These are phyloP conservation scores for Candida orba DNA, from an alignment of 805 yeast species.

Conservation along the genomic window DNA sequence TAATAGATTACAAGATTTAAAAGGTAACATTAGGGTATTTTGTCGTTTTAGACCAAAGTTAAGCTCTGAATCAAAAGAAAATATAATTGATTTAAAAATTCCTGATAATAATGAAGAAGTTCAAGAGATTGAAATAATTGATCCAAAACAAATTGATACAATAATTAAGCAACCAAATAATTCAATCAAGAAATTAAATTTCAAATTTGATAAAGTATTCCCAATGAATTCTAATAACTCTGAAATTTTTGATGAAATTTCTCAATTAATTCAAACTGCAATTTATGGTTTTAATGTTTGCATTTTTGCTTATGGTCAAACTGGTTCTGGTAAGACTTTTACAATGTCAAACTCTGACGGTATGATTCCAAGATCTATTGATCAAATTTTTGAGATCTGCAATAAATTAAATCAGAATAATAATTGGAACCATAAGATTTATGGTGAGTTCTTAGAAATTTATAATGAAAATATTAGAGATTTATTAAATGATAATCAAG, in stretches of 20 bases:
- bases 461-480: constrained; percentile 81
- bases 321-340: constrained; percentile 90
- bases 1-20: constrained; percentile 71
- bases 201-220: constrained; percentile 77
- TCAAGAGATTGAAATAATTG: constrained; percentile 19
- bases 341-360: constrained; percentile 83
- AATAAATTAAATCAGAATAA: constrained; percentile 33
- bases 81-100: constrained; percentile 26
- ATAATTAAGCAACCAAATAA: background rate
- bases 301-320: constrained; percentile 95
- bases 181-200: constrained; percentile 26
- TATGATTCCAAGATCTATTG: constrained; percentile 70
- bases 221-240: constrained; percentile 42
- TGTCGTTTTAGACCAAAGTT: constrained; percentile 72
- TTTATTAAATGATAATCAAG: constrained; percentile 33
- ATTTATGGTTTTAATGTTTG: constrained; percentile 88
- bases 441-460: constrained; percentile 80
- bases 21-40: constrained; percentile 88
- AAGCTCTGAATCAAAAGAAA: constrained; percentile 18
- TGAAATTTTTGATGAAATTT: constrained; percentile 74
- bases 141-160: constrained; percentile 6
- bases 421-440: constrained; percentile 57
- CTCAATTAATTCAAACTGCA: constrained; percentile 79
- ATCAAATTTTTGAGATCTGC: constrained; percentile 58
- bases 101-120: constrained; percentile 23